Evolutionary conservation across 139 green algal species (phyloP), one percentile per base, ranked within the genome.

Genomic region (Mesotaenium endlicherianum): DNA sequence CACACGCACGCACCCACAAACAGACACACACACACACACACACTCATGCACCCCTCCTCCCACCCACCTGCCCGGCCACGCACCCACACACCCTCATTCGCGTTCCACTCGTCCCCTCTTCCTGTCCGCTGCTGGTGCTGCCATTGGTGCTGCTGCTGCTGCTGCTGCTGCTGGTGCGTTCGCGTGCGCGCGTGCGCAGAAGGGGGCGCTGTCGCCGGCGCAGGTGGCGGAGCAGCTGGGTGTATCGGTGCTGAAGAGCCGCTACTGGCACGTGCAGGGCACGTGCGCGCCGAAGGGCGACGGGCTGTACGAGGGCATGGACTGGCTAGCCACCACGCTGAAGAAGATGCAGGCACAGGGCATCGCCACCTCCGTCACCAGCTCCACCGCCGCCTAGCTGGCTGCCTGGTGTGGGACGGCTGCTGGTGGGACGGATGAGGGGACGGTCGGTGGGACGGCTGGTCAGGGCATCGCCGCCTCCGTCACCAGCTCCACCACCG

Each of bases 291-390:
- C 84, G 41, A 70, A 84, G 31, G 95, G 95, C 0, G 94, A 98
- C 80, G 95, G 95, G 0, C 87, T 98, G 64, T 98, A 98, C 70
- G 95, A 98, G 86, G 95, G 95, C 0, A 76, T 98, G 26, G 95
- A 98, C 87, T 98, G 95, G 94, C 89, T 97, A 31, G 57, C 82
- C 76, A 71, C 88, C 77, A 93, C 91, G 34, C 72, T 94, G n/a
- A 92, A 91, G 71, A 83, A 43, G 20, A 87, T 87, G 81, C 81
- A 87, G 75, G 72, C 59, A 17, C 39, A 60, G 39, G 81, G 81
- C 3, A 17, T 77, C 20, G 75, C 43, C n/a, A 87, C 81, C 5
- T 87, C 72, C 14, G 81, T 87, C 38, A 40, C n/a, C 0, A 45
- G 36, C 58, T 30, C 57, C 30, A 77, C 30, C 26, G 77, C 77